phyloP scores from a whole-genome alignment of 495 filamentous ascomycete genomes.

The Cercophora sp. region DNA sequence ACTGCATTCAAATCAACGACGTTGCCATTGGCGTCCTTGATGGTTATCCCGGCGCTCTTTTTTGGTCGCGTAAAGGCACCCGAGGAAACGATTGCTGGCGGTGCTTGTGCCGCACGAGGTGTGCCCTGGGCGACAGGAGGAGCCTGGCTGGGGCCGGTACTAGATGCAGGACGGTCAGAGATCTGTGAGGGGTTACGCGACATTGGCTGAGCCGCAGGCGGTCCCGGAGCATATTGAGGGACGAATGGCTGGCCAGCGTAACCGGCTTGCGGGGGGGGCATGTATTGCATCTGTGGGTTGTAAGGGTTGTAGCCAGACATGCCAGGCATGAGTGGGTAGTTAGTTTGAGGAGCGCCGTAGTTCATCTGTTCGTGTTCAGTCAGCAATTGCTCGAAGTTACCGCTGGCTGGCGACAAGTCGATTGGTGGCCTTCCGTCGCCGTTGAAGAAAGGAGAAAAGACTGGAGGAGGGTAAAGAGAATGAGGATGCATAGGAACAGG shows the following conservation, averaged over 20 bases:
- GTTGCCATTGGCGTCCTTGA: constrained; percentile 74
- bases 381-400: constrained; percentile 72
- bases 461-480: constrained; percentile 21
- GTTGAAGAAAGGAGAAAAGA: constrained; percentile 1
- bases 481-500: constrained; percentile 33
- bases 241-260: constrained; percentile 41
- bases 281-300: constrained; percentile 35
- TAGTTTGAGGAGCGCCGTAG: constrained; percentile 25
- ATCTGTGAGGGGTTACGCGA: constrained; percentile 81
- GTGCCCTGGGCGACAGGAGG: constrained; percentile 45
- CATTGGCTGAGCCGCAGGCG: constrained; percentile 61
- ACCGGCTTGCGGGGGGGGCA: constrained; percentile 41
- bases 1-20: constrained; percentile 38
- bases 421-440: constrained; percentile 20
- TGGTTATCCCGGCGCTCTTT: constrained; percentile 65
- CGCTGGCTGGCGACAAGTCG: constrained; percentile 65
- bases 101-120: constrained; percentile 50
- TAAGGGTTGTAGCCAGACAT: constrained; percentile 36
- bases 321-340: constrained; percentile 35
- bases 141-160: constrained; percentile 59
- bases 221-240: constrained; percentile 47
- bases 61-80: constrained; percentile 56
- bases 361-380: constrained; percentile 57
- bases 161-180: constrained; percentile 74
- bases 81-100: constrained; percentile 57